Base-by-base conservation (phyloP, 495 filamentous ascomycete species). In the Darksidea phi region DNA sequence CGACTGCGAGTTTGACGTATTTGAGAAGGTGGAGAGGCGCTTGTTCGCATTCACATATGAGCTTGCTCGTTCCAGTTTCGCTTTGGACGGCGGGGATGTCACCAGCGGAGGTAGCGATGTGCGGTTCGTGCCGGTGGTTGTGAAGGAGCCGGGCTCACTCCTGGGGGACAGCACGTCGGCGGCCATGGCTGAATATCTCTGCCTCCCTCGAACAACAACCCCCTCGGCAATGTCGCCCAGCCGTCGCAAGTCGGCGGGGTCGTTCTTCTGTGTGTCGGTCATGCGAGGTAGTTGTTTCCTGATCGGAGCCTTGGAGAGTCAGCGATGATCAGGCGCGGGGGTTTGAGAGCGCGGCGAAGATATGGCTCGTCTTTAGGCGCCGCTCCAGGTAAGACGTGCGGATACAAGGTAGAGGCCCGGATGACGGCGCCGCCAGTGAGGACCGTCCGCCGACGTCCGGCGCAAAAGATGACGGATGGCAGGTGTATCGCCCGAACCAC, bases 101-200 rank as follows among this genome's bases (percentile, higher is more conserved):
- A 87, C 84, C 48, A 88, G 74, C 15, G 86, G 83, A 36, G 87
- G 79, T 60, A 88, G 75, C 52, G 83, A 65, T 48, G 86, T 79
- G 65, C 81, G 78, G 64, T 80, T 81, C 57, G 80, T 73, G 72
- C 79, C 84, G 47, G 80, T 67, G 26, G 69, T 64, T 36, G 65
- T 46, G n/a, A 69, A 28, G 77, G 75, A 24, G 78, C 45, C 64
- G 41, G 38, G 70, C 48, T 81, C 75, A 17, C 78, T 76, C 25
- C 83, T 77, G 18, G 65, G 65, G 2, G 65, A 68, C n/a, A 64
- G 52, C 12, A 70, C 61, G 34, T 66, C 56, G 48, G 68, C 61
- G 17, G 65, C 68, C 68, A 70, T 70, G 48, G 51, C 57, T 21
- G 60, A 48, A 13, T 61, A 41, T 52, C 53, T 18, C 57, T 59